phyloP scores from a whole-genome alignment of 306 rosid genomes.

The Argentina anserina region DNA sequence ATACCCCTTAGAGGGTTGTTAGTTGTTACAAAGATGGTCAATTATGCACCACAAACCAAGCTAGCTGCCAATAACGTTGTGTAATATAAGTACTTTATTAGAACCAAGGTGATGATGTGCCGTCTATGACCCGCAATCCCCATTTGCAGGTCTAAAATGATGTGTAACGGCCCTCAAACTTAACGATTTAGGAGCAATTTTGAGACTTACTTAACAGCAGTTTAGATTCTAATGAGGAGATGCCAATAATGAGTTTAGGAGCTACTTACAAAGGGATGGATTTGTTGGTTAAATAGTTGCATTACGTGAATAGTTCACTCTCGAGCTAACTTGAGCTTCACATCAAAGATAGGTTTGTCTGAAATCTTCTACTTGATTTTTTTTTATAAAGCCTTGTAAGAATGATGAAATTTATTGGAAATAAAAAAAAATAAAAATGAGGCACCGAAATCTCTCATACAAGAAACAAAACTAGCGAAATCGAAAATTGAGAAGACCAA shows the following conservation, averaged over 20 bases:
- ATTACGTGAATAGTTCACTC: not conserved
- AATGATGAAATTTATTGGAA: no score
- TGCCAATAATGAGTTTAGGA: not conserved
- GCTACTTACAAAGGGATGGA: not conserved
- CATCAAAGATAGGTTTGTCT: no score
- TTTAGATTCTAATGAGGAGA: not conserved
- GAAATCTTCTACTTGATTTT: no score
- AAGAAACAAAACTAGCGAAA: no score
- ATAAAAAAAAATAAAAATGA: no score
- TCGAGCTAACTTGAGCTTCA: no score
- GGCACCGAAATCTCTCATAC: no score
- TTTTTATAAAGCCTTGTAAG: no score
- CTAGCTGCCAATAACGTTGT: not conserved
- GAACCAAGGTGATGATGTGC: slow-evolving; percentile 26
- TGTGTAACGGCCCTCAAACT: not conserved
- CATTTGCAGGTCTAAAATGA: not conserved
- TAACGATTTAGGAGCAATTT: not conserved
- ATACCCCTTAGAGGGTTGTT: not conserved
- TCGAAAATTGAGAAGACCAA: no score
- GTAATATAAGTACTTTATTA: not conserved
- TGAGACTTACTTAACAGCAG: not conserved
- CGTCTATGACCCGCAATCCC: slow-evolving; percentile 43
- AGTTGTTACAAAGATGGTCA: not conserved
- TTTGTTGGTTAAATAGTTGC: not conserved
- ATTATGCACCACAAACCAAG: not conserved